Conservation (phyloP, 352 stramenopile species). For the Phytophthora cryptogea region DNA sequence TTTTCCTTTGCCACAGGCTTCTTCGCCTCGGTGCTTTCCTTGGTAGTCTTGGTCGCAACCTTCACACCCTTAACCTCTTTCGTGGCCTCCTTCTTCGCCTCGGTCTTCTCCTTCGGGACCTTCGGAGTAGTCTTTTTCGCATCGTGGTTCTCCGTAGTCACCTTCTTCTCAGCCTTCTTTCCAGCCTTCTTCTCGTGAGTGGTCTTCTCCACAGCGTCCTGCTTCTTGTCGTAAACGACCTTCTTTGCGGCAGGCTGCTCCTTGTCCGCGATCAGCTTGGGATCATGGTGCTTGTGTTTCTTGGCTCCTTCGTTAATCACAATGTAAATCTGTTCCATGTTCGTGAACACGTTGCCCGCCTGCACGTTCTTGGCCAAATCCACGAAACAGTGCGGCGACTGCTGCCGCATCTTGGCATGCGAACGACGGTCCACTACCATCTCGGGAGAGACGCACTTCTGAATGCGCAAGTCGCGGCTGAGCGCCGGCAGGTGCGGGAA, state of each 20-base stretch:
- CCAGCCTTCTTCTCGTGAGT: background rate
- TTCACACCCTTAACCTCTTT: constrained; percentile 7
- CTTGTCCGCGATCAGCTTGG: constrained; percentile 21
- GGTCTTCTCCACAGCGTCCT: background rate
- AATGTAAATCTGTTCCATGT: constrained; percentile 85
- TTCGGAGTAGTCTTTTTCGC: too few relatives aligned
- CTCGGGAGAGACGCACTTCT: constrained; percentile 68
- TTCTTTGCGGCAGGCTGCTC: constrained; percentile 22
- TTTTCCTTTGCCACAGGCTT: constrained; percentile 16
- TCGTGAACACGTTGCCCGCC: constrained; percentile 69
- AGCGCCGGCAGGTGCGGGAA: constrained; percentile 58
- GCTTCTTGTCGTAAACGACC: constrained; percentile 15
- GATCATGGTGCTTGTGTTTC: constrained; percentile 14
- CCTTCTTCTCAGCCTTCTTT: constrained; percentile 16
- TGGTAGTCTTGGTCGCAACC: constrained; percentile 1
- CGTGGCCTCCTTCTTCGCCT: constrained; percentile 7
- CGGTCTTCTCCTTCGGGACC: background rate
- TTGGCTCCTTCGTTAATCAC: constrained; percentile 34
- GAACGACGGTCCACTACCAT: constrained; percentile 57
- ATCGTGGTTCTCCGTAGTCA: constrained; percentile 14
- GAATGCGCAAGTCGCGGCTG: constrained; percentile 59
- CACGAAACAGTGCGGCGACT: constrained; percentile 60
- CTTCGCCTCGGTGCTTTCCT: constrained; percentile 9
- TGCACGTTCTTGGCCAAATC: constrained; percentile 83
- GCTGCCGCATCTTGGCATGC: constrained; percentile 27